phyloP scores from a whole-genome alignment of 257 asterid genomes.

The Solanum etuberosum region DNA sequence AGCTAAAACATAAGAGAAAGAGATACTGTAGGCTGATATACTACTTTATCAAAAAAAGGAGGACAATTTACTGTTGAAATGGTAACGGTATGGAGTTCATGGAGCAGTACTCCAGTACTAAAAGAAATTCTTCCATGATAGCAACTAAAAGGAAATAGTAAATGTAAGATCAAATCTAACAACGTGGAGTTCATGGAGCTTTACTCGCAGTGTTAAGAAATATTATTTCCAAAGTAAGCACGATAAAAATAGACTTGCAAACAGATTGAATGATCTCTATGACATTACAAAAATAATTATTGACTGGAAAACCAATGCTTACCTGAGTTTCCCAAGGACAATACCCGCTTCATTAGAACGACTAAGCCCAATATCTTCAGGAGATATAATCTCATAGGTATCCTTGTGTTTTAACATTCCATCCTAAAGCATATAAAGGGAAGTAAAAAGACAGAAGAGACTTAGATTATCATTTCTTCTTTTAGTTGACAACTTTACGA shows the following conservation, averaged over 20 bases:
- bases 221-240: background rate
- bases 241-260: background rate
- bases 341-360: slow-evolving; percentile 87
- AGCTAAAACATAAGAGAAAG: background rate
- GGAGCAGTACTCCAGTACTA: background rate
- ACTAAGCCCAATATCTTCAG: slow-evolving; percentile 89
- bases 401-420: slow-evolving; percentile 92
- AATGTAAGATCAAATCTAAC: background rate
- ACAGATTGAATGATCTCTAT: background rate
- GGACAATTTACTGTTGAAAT: background rate
- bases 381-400: slow-evolving; percentile 88
- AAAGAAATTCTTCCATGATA: background rate
- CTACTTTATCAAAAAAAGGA: background rate
- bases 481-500: background rate
- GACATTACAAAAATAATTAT: background rate
- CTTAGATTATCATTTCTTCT: background rate
- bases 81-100: background rate
- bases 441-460: background rate
- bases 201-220: background rate
- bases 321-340: slow-evolving; percentile 97
- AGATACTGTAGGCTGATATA: background rate
- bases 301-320: slow-evolving; percentile 3
- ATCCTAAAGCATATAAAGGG: slow-evolving; percentile 32
- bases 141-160: background rate
- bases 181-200: background rate